These are phyloP conservation scores for Fusarium keratoplasticum DNA, from an alignment of 2,329 filamentous ascomycete species.

Conservation along the genomic window DNA sequence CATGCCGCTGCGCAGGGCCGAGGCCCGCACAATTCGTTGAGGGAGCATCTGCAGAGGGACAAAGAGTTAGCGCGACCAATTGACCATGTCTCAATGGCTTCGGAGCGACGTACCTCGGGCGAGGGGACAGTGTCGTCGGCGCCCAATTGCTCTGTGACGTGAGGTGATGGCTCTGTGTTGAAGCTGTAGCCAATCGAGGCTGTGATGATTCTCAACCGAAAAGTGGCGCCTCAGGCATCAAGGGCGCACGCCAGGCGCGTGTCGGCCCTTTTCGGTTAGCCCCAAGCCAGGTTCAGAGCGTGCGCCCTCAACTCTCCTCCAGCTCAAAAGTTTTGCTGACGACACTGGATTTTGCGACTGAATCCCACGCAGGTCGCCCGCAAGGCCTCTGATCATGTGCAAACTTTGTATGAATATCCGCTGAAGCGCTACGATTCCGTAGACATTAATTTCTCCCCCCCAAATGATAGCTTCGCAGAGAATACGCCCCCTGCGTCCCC, in stretches of 20 bases:
- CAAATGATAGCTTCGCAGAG: constrained; percentile 70
- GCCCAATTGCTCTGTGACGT: constrained; percentile 53
- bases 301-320: constrained; percentile 47
- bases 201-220: constrained; percentile 46
- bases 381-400: constrained; percentile 65
- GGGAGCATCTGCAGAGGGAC: constrained; percentile 67
- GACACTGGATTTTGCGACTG: constrained; percentile 55
- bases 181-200: constrained; percentile 48
- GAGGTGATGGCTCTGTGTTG: constrained; percentile 44
- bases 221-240: constrained; percentile 50
- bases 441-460: constrained; percentile 66
- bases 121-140: constrained; percentile 45
- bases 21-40: constrained; percentile 67
- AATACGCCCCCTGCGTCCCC: constrained; percentile 61
- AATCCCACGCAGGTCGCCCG: constrained; percentile 59
- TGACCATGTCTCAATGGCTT: background rate
- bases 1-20: constrained; percentile 57
- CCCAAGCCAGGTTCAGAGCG: constrained; percentile 34
- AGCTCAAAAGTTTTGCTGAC: constrained; percentile 63
- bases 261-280: constrained; percentile 44
- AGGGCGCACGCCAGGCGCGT: constrained; percentile 37
- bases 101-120: constrained; percentile 46
- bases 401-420: constrained; percentile 62
- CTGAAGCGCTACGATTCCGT: constrained; percentile 59
- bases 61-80: constrained; percentile 30